Evolutionary conservation across 495 filamentous ascomycete genomes (phyloP).

Genomic region (Penicillium macrosclerotiorum): DNA sequence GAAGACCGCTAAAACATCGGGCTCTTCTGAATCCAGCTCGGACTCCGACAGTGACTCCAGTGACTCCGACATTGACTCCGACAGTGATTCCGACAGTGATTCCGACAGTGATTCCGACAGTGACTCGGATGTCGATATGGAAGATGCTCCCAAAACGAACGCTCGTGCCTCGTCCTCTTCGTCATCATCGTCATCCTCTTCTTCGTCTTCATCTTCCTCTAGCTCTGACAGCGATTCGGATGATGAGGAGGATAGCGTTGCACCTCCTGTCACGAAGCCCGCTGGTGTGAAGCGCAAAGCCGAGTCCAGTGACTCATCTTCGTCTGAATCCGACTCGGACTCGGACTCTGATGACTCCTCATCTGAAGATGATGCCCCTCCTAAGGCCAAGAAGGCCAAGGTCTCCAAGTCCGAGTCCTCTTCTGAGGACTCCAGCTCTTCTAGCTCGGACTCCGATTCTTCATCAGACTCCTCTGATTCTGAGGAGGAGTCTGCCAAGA

Average conservation of each 20-base stretch:
- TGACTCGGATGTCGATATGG: constrained; percentile 59
- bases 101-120: constrained; percentile 35
- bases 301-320: constrained; percentile 49
- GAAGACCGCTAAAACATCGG: constrained; percentile 29
- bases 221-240: constrained; percentile 63
- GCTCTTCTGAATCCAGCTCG: constrained; percentile 16
- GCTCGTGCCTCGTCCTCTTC: constrained; percentile 36
- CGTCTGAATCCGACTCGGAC: constrained; percentile 48
- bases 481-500: constrained; percentile 26
- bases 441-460: constrained; percentile 23
- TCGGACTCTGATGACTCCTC: constrained; percentile 38
- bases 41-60: constrained; percentile 5
- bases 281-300: constrained; percentile 64
- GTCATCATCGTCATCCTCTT: constrained; percentile 45
- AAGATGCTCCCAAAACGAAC: constrained; percentile 43
- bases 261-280: constrained; percentile 35
- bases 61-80: not conserved
- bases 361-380: constrained; percentile 37
- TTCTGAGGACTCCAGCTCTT: constrained; percentile 18
- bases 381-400: constrained; percentile 45
- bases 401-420: constrained; percentile 27
- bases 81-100: constrained; percentile 12
- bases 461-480: constrained; percentile 45
- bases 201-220: constrained; percentile 47
- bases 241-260: constrained; percentile 53